Evolutionary conservation across 2,329 filamentous ascomycete species (phyloP), one percentile per base, ranked within the genome.

Genomic region (Aphanoascus verrucosus): DNA sequence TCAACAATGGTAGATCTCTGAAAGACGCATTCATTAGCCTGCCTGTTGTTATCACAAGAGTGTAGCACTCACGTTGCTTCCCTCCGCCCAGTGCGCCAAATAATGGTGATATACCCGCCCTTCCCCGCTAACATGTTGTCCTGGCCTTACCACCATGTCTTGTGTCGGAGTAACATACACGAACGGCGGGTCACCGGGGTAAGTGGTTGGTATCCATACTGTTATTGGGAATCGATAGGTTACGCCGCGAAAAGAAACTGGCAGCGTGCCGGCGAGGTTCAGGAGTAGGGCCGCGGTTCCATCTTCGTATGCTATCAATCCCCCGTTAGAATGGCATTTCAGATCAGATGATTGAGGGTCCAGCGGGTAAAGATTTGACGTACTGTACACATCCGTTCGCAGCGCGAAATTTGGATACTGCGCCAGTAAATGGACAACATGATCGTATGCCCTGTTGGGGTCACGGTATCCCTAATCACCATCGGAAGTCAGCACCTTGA

Each of bases 91-190:
- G 57, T 88, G 84, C 32, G 88, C 87, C 45, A 98, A 74, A 67
- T 97, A 98, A 37, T 93, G 93, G 67, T 98, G 93, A 67, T 97
- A 98, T 58, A 97, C 81, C 66, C 87, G 84, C 23, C 93, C 93
- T 64, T 97, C 91, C 4, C 87, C 83, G 64, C 93, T 89, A 56
- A 98, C 89, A 74, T 98, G 89, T 66, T 98, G 93, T 0, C 93
- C 93, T 0, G 90, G 88, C 17, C 91, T 80, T 41, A 98, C 84
- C 59, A 86, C 72, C 88, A 98, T 97, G 58, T 83, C 86, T 59
- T 87, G 84, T 4, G 86, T 88, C 2, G 93, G 90, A 5, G 83
- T 90, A 41, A 97, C 88, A 68, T 95, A 97, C 55, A 85, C 81
- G 45, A 97, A 78, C 1, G 93, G 93, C 0, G 88, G 78, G 63